A percentile compares a stretch with the other conserved stretches of the same genome.
Conservation (phyloP, 306 rosid species). For the Lathyrus aphaca region DNA sequence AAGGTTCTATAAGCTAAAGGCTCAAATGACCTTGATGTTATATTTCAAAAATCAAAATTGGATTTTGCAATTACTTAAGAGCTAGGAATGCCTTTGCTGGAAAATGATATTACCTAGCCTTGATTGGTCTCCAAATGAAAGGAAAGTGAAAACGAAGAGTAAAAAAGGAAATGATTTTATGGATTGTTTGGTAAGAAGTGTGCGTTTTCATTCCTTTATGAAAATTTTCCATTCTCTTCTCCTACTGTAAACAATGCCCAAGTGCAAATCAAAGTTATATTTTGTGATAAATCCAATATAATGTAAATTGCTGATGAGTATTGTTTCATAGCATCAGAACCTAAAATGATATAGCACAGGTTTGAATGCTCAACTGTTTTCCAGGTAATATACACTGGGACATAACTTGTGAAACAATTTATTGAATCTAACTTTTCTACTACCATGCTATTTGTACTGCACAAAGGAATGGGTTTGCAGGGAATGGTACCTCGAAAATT, state of each 20-base stretch:
- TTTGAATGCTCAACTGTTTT: constrained; percentile 17
- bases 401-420: not conserved
- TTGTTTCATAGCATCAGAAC: constrained; percentile 14
- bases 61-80: constrained; percentile 6
- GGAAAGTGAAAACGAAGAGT: not conserved
- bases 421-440: constrained; percentile 23
- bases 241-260: not conserved
- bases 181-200: not conserved
- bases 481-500: constrained; percentile 62
- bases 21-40: not conserved
- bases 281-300: not conserved
- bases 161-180: not conserved
- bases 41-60: not conserved
- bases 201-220: not conserved
- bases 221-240: not conserved
- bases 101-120: not conserved
- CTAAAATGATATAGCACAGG: constrained; percentile 23
- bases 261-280: constrained; percentile 13
- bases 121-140: not conserved
- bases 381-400: not conserved
- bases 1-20: not conserved
- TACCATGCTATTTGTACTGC: not conserved
- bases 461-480: constrained; percentile 12
- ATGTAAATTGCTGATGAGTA: not conserved
- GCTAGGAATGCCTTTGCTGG: not conserved